These are phyloP conservation scores for Thalia dealbata DNA, from an alignment of 176 grass and related monocot species.

Conservation along the genomic window DNA sequence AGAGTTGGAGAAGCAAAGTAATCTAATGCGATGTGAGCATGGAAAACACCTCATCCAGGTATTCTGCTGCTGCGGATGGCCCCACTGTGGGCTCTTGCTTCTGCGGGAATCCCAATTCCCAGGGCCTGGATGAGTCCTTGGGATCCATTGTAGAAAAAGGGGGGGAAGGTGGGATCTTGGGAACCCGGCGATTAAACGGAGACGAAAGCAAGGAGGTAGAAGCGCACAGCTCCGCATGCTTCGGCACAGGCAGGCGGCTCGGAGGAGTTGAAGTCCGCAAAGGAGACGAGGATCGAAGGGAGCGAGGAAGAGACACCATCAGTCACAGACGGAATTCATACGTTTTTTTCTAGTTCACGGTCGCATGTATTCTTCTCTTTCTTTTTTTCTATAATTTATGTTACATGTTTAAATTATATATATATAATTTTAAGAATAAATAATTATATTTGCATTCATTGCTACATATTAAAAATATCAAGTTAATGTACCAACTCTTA, in stretches of 20 bases:
- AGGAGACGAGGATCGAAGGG: no score
- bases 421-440: no score
- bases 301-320: background rate
- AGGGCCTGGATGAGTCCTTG: conserved; percentile 14
- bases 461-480: no score
- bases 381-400: background rate
- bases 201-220: background rate
- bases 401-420: no score
- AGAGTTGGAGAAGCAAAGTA: no score
- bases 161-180: background rate
- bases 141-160: conserved; percentile 2
- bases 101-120: background rate
- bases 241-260: background rate
- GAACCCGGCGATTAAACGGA: background rate
- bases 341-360: background rate
- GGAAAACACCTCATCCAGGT: no score
- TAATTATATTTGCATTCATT: no score
- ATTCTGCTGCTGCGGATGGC: background rate
- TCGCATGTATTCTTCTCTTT: no score
- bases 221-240: background rate
- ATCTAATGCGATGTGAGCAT: no score
- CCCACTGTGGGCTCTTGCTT: background rate
- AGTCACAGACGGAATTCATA: background rate
- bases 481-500: no score
- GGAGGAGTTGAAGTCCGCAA: no score